Conservation (phyloP, 805 yeast species). For the Martiniozyma abietophila region DNA sequence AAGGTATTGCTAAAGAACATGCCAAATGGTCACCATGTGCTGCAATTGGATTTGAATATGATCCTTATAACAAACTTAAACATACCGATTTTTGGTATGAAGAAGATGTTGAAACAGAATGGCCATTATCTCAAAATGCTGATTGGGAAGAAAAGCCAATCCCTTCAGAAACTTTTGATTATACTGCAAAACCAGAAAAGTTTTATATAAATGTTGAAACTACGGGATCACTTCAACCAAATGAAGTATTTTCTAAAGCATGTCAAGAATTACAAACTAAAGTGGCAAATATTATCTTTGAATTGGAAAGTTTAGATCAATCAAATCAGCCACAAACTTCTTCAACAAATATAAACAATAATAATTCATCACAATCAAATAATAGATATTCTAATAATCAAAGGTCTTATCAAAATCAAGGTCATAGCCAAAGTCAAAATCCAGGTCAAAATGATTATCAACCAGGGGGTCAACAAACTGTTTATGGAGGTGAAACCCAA, state of each 20-base stretch:
- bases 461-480: constrained; percentile 7
- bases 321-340: neutral
- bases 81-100: constrained; percentile 98
- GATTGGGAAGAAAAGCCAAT: constrained; percentile 96
- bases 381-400: too few relatives aligned
- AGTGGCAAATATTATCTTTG: constrained; percentile 77
- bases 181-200: constrained; percentile 67
- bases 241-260: constrained; percentile 81
- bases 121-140: constrained; percentile 86
- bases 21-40: constrained; percentile 98
- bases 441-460: neutral
- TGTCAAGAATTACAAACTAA: constrained; percentile 81
- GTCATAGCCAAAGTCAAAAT: too few relatives aligned
- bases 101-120: constrained; percentile 75
- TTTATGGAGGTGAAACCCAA: constrained; percentile 12
- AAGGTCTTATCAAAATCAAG: too few relatives aligned
- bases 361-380: too few relatives aligned
- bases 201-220: constrained; percentile 90
- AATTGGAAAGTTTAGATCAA: constrained; percentile 41
- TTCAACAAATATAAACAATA: too few relatives aligned
- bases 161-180: constrained; percentile 80
- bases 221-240: constrained; percentile 80
- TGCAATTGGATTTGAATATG: constrained; percentile 94
- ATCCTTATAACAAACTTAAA: constrained; percentile 96
- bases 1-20: constrained; percentile 95